Evolutionary conservation across 495 filamentous ascomycete genomes (phyloP).

Genomic region (Penicillium robsamsonii): DNA sequence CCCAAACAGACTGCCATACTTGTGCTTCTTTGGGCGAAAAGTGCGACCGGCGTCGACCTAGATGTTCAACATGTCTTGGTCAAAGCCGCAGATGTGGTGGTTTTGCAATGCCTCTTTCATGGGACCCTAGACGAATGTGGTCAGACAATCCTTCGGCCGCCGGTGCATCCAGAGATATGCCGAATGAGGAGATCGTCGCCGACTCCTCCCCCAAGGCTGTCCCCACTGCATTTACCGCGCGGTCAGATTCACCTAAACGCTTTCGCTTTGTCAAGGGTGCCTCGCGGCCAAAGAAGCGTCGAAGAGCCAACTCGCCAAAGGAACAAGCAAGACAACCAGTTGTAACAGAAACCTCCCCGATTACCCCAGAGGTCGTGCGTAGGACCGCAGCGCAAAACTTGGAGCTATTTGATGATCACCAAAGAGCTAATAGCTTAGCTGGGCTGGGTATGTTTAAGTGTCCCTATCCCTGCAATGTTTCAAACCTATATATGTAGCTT

Average conservation of each 20-base stretch:
- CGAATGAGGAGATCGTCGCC: conserved; percentile 1
- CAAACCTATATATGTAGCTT: not conserved
- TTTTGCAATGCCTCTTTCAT: conserved; percentile 2
- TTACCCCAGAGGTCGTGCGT: not conserved
- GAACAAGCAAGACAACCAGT: not conserved
- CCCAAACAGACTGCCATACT: conserved; percentile 20
- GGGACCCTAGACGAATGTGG: conserved; percentile 2
- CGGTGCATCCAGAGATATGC: not conserved
- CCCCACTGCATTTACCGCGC: not conserved
- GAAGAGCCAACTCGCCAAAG: not conserved
- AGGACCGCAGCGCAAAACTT: not conserved
- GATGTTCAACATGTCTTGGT: conserved; percentile 11
- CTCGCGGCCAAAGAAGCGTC: not conserved
- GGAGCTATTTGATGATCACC: not conserved
- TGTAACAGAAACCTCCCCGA: not conserved
- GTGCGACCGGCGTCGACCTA: conserved; percentile 17
- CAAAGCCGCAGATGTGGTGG: conserved; percentile 11
- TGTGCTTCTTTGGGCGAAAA: conserved; percentile 15
- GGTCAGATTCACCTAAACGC: not conserved
- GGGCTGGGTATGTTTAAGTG: not conserved
- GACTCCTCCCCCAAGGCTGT: not conserved
- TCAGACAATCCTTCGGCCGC: not conserved
- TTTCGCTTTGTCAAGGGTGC: not conserved
- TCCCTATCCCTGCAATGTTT: not conserved
- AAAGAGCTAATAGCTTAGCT: not conserved